Base-by-base conservation (phyloP, 768 basidiomycete species). In the Panaeolus cyanescens region DNA sequence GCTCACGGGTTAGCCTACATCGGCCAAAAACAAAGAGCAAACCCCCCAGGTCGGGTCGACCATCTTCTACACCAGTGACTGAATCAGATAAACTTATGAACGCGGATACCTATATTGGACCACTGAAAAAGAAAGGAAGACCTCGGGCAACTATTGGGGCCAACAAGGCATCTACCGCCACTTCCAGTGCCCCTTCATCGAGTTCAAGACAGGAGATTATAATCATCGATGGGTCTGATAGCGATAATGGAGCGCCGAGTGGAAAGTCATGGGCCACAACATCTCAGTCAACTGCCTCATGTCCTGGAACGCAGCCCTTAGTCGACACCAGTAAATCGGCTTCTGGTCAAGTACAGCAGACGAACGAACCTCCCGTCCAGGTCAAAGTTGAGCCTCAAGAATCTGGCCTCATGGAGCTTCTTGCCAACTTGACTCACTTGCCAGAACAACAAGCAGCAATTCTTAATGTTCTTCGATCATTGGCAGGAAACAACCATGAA, bases 81-180 rank as follows among this genome's bases (percentile, higher is more conserved):
- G 78, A 78, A 62, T 80, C 80, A 1, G 80, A 82, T 60, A 77
- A 76, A 67, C 67, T 82, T 7, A 63, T 80, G 67, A 72, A 72
- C 56, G 72, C 79, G 25, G 75, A 77, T 34, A 79, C 79, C 5
- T 80, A 80, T 59, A 77, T 77, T 28, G 81, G 83, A 17, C 81
- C 81, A n/a, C 68, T 76, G 59, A 80, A 75, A 62, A 82, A 81
- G 68, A 71, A 83, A 68, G 75, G 73, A 30, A 71, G 81, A 61
- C 80, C 80, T 7, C 75, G 71, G 55, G 32, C 64, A 3, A 59
- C 64, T 8, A 60, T 61, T 58, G 17, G 53, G 4, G 66, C 63
- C 28, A 36, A 28, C 28, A 65, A 64, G 34, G 13, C 62, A n/a
- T n/a, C 36, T 15, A n/a, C 53, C 32, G 7, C 42, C 19, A 34